phyloP scores from a whole-genome alignment of 805 yeast species.

The Metschnikowia dekortorum region DNA sequence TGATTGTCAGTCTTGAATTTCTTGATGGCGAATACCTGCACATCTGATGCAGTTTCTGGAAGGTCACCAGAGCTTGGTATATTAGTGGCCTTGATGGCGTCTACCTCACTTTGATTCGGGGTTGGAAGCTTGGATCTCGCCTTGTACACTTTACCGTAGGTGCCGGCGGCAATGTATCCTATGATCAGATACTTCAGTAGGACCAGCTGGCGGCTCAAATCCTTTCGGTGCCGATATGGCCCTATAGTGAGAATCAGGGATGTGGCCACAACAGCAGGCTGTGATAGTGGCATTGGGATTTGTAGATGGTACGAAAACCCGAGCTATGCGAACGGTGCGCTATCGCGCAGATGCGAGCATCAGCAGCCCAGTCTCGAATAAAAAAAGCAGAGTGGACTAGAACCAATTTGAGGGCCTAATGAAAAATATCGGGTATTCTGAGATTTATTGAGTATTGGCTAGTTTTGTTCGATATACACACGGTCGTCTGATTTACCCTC shows the following conservation, averaged over 20 bases:
- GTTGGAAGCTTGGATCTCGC: constrained; percentile 49
- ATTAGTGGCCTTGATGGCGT: constrained; percentile 2
- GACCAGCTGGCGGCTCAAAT: constrained; percentile 64
- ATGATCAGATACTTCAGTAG: constrained; percentile 80
- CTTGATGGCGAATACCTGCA: constrained; percentile 73
- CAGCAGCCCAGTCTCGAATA: not conserved
- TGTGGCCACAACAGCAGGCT: constrained; percentile 33
- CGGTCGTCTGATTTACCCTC: constrained; percentile 79
- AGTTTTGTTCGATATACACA: constrained; percentile 48
- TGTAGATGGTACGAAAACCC: not conserved
- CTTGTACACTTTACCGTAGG: constrained; percentile 93
- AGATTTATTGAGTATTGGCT: not conserved
- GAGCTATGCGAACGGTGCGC: constrained; percentile 2
- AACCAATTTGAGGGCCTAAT: not conserved
- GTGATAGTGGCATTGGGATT: constrained; percentile 12
- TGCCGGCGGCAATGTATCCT: constrained; percentile 98
- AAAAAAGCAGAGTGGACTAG: not conserved
- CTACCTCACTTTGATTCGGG: constrained; percentile 8
- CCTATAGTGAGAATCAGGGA: constrained; percentile 38
- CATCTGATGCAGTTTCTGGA: constrained; percentile 5
- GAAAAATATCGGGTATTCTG: not conserved
- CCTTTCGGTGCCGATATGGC: constrained; percentile 50
- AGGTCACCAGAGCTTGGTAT: not conserved
- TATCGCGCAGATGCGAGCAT: not conserved
- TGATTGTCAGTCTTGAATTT: constrained; percentile 84